Conservation (phyloP, 2,329 filamentous ascomycete species). For the Hypoxylon sp. region DNA sequence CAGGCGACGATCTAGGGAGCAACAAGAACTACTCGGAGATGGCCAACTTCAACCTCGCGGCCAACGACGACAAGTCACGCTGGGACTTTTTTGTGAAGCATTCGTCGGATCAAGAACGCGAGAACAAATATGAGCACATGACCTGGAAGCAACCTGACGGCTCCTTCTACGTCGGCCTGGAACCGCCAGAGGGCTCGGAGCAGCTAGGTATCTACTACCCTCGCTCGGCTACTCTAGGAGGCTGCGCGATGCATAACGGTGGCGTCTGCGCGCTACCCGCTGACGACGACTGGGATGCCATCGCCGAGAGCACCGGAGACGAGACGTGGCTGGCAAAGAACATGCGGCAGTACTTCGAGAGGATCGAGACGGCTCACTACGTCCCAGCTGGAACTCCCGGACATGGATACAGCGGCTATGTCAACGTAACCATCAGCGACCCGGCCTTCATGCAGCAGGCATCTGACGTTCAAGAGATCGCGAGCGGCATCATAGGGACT, state of each 20-base stretch:
- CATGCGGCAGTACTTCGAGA: constrained; percentile 40
- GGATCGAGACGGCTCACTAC: constrained; percentile 43
- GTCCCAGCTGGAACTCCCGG: constrained; percentile 38
- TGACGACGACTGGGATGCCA: constrained; percentile 44
- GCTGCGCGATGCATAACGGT: constrained; percentile 46
- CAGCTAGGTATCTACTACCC: constrained; percentile 48
- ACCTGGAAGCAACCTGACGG: constrained; percentile 45
- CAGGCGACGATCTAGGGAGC: constrained; percentile 57
- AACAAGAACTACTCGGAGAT: constrained; percentile 45
- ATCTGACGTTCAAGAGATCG: constrained; percentile 39
- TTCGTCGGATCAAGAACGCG: constrained; percentile 61
- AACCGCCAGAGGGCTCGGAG: constrained; percentile 44
- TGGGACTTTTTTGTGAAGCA: constrained; percentile 68
- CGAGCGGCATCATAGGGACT: constrained; percentile 33
- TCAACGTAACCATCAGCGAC: constrained; percentile 43
- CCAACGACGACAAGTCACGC: constrained; percentile 51
- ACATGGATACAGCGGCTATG: constrained; percentile 43
- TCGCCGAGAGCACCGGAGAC: constrained; percentile 43
- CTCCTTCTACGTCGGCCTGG: constrained; percentile 45
- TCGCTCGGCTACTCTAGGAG: constrained; percentile 47
- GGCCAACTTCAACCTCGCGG: constrained; percentile 49
- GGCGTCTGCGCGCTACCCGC: constrained; percentile 43
- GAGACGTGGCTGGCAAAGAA: constrained; percentile 41
- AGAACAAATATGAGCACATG: constrained; percentile 48
- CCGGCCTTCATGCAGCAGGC: constrained; percentile 37